phyloP scores from a whole-genome alignment of 495 filamentous ascomycete genomes.

The Hapsidospora chrysogenum region DNA sequence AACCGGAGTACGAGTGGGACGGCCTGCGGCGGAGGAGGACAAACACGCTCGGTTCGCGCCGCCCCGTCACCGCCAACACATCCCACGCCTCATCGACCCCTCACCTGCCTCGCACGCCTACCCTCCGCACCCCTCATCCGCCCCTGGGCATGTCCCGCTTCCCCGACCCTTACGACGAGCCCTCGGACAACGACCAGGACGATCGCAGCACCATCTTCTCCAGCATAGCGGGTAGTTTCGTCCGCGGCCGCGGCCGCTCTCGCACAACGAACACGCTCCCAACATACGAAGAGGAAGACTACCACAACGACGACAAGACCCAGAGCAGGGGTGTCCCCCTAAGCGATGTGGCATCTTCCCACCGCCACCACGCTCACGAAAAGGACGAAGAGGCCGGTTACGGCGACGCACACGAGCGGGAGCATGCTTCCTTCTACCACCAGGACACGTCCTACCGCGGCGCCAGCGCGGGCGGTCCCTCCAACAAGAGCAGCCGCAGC shows the following conservation, averaged over 20 bases:
- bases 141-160: constrained; percentile 82
- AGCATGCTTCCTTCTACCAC: constrained; percentile 25
- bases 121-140: constrained; percentile 43
- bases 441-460: constrained; percentile 22
- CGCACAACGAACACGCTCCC: constrained; percentile 26
- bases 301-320: too few species aligned
- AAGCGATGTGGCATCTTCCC: too few species aligned
- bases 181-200: constrained; percentile 21
- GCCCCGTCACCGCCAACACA: constrained; percentile 5
- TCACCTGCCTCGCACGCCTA: constrained; percentile 18
- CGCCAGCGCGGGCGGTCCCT: constrained; percentile 9
- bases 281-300: constrained; percentile 11
- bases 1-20: constrained; percentile 68
- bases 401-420: constrained; percentile 14
- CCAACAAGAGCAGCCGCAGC: constrained; percentile 15
- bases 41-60: constrained; percentile 28
- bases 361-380: too few species aligned
- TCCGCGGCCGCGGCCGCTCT: constrained; percentile 35
- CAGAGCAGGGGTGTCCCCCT: too few species aligned
- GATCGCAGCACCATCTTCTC: constrained; percentile 32
- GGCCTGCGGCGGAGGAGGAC: constrained; percentile 76
- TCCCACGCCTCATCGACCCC: constrained; percentile 16
- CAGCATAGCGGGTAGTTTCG: constrained; percentile 37
- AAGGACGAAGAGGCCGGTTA: constrained; percentile 3
- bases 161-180: constrained; percentile 25